Evolutionary conservation across 2,329 filamentous ascomycete genomes (phyloP).

Genomic region (Colletotrichum filicis): DNA sequence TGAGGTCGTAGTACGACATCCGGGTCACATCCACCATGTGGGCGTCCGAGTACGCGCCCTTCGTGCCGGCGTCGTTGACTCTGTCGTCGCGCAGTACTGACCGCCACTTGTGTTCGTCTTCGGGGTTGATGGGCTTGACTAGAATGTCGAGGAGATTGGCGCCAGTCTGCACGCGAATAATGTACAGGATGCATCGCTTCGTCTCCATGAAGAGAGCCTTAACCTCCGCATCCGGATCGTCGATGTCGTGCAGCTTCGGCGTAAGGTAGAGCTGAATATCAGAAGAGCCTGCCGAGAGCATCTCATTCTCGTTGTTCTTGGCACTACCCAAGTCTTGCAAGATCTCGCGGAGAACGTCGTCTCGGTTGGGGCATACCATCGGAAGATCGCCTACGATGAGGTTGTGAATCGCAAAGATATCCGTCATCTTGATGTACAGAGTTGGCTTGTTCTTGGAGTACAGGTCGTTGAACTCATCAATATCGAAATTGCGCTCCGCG

Average conservation of each 20-base stretch:
- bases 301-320: constrained; percentile 95
- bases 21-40: constrained; percentile 90
- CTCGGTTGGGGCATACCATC: constrained; percentile 80
- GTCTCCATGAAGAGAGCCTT: constrained; percentile 98
- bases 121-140: constrained; percentile 85
- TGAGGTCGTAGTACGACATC: constrained; percentile 91
- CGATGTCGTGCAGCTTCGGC: constrained; percentile 87
- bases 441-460: constrained; percentile 97
- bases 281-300: constrained; percentile 84
- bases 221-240: constrained; percentile 91
- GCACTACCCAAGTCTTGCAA: constrained; percentile 94
- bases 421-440: constrained; percentile 98
- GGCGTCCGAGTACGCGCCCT: constrained; percentile 88
- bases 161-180: constrained; percentile 95
- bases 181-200: constrained; percentile 96
- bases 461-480: constrained; percentile 98
- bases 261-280: constrained; percentile 93
- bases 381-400: constrained; percentile 84
- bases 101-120: constrained; percentile 92
- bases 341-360: constrained; percentile 91
- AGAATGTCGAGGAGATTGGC: constrained; percentile 94
- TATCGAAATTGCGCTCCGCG: constrained; percentile 93
- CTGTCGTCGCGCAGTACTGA: constrained; percentile 86
- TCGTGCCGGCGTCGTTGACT: constrained; percentile 71
- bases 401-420: constrained; percentile 96